phyloP scores from a whole-genome alignment of 129 eudicot genomes.

The Solidago caesia region DNA sequence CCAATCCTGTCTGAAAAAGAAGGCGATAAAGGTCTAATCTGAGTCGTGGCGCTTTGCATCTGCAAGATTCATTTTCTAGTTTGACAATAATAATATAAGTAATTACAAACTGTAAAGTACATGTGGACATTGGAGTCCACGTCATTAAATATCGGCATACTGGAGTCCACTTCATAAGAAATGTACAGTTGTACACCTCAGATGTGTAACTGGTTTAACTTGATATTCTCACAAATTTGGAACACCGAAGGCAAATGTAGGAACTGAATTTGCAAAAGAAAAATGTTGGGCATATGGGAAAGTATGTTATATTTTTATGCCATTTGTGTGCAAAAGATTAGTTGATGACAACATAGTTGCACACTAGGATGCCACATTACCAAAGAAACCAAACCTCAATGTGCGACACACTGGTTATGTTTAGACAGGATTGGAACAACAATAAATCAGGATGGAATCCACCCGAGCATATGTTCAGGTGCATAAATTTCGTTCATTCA shows the following conservation, averaged over 20 bases:
- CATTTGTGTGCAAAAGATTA: neutral
- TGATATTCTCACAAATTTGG: neutral
- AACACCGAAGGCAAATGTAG: neutral
- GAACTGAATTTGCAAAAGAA: neutral
- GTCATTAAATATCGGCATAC: neutral
- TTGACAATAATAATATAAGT: too few relatives aligned
- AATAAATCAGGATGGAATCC: neutral
- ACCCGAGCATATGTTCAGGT: neutral
- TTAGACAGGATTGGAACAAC: slow-evolving; percentile 1
- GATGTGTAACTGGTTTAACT: too few relatives aligned
- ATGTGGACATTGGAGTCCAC: neutral
- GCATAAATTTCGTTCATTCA: neutral
- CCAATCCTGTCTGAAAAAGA: too few relatives aligned
- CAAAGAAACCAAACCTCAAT: neutral
- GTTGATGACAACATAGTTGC: neutral
- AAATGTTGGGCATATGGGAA: neutral
- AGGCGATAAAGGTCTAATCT: too few relatives aligned
- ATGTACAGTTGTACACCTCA: too few relatives aligned
- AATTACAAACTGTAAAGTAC: too few relatives aligned
- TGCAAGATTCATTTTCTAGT: too few relatives aligned
- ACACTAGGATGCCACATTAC: neutral
- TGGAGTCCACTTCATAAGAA: neutral
- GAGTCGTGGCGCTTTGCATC: too few relatives aligned
- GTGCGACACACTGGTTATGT: neutral
- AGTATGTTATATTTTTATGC: neutral